Percentiles rank a stretch among this genome's conserved stretches.
Evolutionary conservation across 116 monocot genomes (phyloP).

Genomic region (Posidonia oceanica): DNA sequence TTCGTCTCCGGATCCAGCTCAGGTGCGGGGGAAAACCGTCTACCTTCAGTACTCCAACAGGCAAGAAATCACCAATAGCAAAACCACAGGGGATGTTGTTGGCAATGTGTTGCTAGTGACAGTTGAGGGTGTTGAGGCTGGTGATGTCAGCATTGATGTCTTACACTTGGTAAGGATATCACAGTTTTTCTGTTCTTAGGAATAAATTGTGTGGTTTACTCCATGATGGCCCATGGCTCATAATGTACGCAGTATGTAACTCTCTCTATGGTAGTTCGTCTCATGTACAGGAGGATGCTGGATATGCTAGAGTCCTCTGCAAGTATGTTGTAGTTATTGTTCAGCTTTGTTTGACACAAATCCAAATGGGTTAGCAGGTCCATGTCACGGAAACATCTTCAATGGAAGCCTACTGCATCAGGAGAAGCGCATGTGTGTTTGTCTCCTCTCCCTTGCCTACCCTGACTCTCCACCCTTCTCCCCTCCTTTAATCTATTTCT

Average conservation of each 20-base stretch:
- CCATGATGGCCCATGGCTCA: background rate
- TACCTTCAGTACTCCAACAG: conserved; percentile 63
- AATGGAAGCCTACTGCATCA: conserved; percentile 35
- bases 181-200: background rate
- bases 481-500: conserved; percentile 5
- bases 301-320: conserved; percentile 8
- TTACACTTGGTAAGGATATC: conserved; percentile 42
- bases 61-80: conserved; percentile 43
- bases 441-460: conserved; percentile 36
- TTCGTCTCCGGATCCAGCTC: conserved; percentile 50
- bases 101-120: conserved; percentile 49
- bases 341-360: conserved; percentile 20
- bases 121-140: conserved; percentile 49
- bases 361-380: conserved; percentile 46
- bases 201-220: background rate
- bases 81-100: conserved; percentile 29
- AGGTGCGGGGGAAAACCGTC: conserved; percentile 54
- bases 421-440: conserved; percentile 57
- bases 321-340: conserved; percentile 15
- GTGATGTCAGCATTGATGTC: conserved; percentile 62
- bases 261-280: conserved; percentile 1
- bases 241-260: background rate
- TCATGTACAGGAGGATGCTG: conserved; percentile 12
- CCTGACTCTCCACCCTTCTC: conserved; percentile 15
- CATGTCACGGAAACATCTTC: conserved; percentile 33